Conservation (phyloP, 1,284 basidiomycete species). For the Cutaneotrichosporon cyanovorans region DNA sequence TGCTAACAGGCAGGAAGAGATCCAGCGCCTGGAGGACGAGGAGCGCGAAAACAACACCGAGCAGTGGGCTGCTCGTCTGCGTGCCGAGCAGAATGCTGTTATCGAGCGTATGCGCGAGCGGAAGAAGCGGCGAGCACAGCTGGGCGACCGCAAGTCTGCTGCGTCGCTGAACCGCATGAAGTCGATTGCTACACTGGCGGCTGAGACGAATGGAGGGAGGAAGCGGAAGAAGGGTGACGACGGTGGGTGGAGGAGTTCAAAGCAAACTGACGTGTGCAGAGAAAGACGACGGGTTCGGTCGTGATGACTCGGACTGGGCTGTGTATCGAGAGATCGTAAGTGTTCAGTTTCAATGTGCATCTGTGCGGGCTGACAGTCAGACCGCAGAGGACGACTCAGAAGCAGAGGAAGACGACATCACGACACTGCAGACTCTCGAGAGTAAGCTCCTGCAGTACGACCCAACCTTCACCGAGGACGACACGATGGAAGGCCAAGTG, state of each 20-base stretch:
- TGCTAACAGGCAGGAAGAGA: slow-evolving; percentile 52
- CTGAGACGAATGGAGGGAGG: slow-evolving; percentile 58
- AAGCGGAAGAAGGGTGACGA: slow-evolving; percentile 70
- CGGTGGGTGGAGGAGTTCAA: slow-evolving; percentile 51
- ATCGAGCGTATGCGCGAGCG: slow-evolving; percentile 82
- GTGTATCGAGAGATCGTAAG: slow-evolving; percentile 95
- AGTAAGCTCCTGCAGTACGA: slow-evolving; percentile 74
- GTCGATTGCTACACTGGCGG: slow-evolving; percentile 84
- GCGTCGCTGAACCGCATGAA: slow-evolving; percentile 97
- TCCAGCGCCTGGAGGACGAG: slow-evolving; percentile 67
- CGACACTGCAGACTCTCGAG: slow-evolving; percentile 67
- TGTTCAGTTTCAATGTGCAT: background rate
- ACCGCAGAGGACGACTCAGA: slow-evolving; percentile 80
- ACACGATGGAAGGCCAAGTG: slow-evolving; percentile 72
- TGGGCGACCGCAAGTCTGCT: slow-evolving; percentile 86
- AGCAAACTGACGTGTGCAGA: slow-evolving; percentile 44
- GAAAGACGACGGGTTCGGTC: slow-evolving; percentile 80
- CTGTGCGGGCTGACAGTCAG: slow-evolving; percentile 45
- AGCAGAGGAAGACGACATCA: slow-evolving; percentile 88
- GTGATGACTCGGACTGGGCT: slow-evolving; percentile 93
- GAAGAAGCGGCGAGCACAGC: slow-evolving; percentile 68
- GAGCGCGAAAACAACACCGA: slow-evolving; percentile 63
- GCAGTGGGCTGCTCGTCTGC: slow-evolving; percentile 64
- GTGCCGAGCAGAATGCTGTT: slow-evolving; percentile 67
- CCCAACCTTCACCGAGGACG: slow-evolving; percentile 67